phyloP scores from a whole-genome alignment of 108 stramenopile species.

The Fragilaria crotonensis region DNA sequence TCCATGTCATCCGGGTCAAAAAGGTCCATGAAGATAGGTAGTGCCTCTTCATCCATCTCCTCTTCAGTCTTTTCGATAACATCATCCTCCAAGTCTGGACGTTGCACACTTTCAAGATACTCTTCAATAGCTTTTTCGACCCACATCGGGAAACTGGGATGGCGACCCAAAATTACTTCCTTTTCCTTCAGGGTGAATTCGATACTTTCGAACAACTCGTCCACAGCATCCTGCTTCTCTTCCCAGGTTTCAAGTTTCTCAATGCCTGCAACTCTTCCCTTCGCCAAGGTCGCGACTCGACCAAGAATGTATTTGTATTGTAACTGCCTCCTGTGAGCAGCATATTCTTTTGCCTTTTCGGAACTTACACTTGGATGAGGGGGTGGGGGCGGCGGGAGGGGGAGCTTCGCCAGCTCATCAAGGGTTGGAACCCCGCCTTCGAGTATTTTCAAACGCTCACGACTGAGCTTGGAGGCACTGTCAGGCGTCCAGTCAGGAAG shows the following conservation, averaged over 20 bases:
- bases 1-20: constrained; percentile 29
- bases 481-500: constrained; percentile 67
- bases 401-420: constrained; percentile 28
- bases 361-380: constrained; percentile 45
- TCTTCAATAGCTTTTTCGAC: constrained; percentile 61
- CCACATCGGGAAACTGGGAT: constrained; percentile 50
- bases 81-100: constrained; percentile 8
- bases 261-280: constrained; percentile 30
- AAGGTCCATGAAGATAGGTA: constrained; percentile 74
- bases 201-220: constrained; percentile 63
- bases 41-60: constrained; percentile 21
- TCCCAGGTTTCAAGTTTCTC: constrained; percentile 33
- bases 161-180: constrained; percentile 45
- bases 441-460: constrained; percentile 52
- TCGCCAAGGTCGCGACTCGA: constrained; percentile 30
- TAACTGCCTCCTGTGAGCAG: constrained; percentile 23
- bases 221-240: constrained; percentile 62
- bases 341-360: constrained; percentile 43
- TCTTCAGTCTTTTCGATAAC: background rate
- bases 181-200: constrained; percentile 38
- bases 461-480: constrained; percentile 46
- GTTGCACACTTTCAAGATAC: constrained; percentile 25
- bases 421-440: constrained; percentile 61
- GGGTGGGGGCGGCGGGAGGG: constrained; percentile 30
- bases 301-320: constrained; percentile 24